These are phyloP conservation scores for Cercospora sp. DNA, from an alignment of 2,329 filamentous ascomycete genomes.

Conservation along the genomic window DNA sequence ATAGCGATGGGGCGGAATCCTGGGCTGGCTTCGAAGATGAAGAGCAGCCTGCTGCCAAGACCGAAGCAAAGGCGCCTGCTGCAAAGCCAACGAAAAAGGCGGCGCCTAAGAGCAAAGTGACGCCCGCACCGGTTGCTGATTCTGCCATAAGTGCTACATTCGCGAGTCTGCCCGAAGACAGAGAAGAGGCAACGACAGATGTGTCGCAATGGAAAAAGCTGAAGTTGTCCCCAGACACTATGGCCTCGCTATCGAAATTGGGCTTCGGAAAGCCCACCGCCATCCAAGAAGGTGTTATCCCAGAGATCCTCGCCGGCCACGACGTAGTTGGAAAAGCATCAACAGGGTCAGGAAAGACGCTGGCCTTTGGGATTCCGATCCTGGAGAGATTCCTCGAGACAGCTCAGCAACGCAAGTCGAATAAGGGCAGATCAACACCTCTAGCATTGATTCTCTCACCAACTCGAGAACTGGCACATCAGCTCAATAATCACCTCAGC, in stretches of 20 bases:
- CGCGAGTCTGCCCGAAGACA: conserved; percentile 51
- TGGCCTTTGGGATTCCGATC: conserved; percentile 93
- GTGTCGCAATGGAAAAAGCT: conserved; percentile 77
- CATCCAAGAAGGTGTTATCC: conserved; percentile 79
- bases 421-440: conserved; percentile 49
- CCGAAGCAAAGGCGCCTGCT: background rate
- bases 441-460: conserved; percentile 83
- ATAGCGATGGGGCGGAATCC: conserved; percentile 47
- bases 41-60: conserved; percentile 28
- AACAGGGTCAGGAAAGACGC: conserved; percentile 93
- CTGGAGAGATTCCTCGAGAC: conserved; percentile 74
- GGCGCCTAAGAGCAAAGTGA: conserved; percentile 12
- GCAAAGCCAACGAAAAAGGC: background rate
- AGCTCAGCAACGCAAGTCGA: conserved; percentile 19
- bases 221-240: conserved; percentile 67
- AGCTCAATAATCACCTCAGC: conserved; percentile 79
- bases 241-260: conserved; percentile 74
- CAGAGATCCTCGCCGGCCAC: conserved; percentile 75
- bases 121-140: conserved; percentile 30
- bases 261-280: conserved; percentile 77
- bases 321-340: conserved; percentile 96
- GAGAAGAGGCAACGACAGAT: conserved; percentile 61
- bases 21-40: conserved; percentile 63
- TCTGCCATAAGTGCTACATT: conserved; percentile 39
- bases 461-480: conserved; percentile 89